Evolutionary conservation across 2,329 filamentous ascomycete genomes (phyloP).

Genomic region (Cercospora sp.): DNA sequence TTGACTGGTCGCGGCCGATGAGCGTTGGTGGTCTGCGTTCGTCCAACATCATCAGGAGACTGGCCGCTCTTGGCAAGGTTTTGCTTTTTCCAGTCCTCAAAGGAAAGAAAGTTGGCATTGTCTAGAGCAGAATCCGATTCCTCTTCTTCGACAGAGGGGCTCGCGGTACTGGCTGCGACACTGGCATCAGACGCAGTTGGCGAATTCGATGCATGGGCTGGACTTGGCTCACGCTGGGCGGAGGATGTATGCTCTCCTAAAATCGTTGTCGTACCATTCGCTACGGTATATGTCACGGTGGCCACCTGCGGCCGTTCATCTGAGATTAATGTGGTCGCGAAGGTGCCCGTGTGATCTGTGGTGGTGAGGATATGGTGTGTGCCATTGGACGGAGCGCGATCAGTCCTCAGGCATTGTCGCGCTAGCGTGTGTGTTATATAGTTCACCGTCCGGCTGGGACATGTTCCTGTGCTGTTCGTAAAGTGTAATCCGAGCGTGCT

Average conservation of each 20-base stretch:
- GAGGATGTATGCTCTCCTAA: conserved; percentile 1
- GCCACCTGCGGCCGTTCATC: neutral
- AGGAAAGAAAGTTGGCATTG: conserved; percentile 85
- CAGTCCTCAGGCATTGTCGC: conserved; percentile 71
- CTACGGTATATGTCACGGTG: neutral
- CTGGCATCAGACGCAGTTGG: conserved; percentile 1
- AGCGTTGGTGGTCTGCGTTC: conserved; percentile 52
- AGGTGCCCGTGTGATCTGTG: neutral
- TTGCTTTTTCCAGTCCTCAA: conserved; percentile 97
- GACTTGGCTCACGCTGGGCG: neutral
- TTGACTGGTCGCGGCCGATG: conserved; percentile 56
- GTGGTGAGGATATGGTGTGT: neutral
- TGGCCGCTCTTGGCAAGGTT: conserved; percentile 86
- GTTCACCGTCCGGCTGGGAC: conserved; percentile 66
- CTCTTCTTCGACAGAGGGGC: conserved; percentile 46
- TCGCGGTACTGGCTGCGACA: neutral
- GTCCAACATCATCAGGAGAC: conserved; percentile 66
- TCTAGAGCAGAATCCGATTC: conserved; percentile 68
- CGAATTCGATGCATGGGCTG: neutral
- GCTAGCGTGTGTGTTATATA: conserved; percentile 78
- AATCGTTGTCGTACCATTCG: conserved; percentile 1
- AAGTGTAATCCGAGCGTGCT: conserved; percentile 11
- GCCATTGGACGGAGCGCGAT: conserved; percentile 47
- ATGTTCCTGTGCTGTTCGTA: conserved; percentile 39
- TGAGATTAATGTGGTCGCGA: neutral